Conservation (phyloP, 177 flowering plant genomes). For the Vitis hybrid region DNA sequence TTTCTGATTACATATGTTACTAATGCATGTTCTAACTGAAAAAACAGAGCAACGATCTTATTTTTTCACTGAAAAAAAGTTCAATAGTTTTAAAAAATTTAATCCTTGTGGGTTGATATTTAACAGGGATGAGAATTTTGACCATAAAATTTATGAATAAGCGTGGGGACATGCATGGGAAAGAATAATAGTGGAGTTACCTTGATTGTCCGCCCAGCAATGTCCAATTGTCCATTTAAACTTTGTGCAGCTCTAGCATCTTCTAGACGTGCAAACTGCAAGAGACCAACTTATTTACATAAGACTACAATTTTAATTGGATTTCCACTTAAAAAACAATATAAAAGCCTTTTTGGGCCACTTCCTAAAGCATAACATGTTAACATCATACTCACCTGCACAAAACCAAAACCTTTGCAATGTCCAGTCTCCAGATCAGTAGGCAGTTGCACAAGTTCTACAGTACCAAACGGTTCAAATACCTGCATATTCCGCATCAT, state of each 20-base stretch:
- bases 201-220: constrained; percentile 83
- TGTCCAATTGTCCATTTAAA: constrained; percentile 81
- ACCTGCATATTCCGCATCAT: constrained; percentile 42
- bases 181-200: constrained; percentile 25
- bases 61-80: background rate
- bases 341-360: background rate
- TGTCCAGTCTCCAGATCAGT: constrained; percentile 66
- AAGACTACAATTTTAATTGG: background rate
- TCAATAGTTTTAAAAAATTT: background rate
- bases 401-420: constrained; percentile 91
- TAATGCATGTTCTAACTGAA: too few species aligned
- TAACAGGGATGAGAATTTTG: background rate
- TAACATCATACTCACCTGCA: constrained; percentile 53
- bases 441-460: constrained; percentile 91
- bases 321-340: background rate
- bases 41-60: too few species aligned
- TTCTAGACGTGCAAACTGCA: constrained; percentile 90
- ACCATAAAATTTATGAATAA: background rate
- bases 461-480: constrained; percentile 88
- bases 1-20: too few species aligned
- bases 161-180: background rate
- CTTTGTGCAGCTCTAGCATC: constrained; percentile 89
- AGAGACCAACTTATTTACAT: constrained; percentile 6
- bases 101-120: background rate
- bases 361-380: background rate